Evolutionary conservation across 768 basidiomycete genomes (phyloP).

Genomic region (Leucosporidium creatinivorum): DNA sequence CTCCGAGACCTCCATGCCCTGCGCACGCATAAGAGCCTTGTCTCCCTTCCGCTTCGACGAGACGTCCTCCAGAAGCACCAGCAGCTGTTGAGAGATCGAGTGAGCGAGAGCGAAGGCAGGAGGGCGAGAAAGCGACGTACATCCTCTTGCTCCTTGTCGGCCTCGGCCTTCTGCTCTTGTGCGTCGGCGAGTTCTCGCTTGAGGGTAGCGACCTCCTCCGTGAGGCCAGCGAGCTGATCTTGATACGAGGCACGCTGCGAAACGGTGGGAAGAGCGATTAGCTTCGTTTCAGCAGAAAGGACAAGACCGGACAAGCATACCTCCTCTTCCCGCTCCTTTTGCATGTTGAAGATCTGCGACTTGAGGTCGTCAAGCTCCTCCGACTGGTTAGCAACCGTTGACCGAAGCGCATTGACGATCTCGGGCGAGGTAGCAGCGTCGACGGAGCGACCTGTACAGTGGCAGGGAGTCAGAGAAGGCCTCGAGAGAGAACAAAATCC

Average conservation of each 20-base stretch:
- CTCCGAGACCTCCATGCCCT: constrained; percentile 81
- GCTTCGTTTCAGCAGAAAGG: background rate
- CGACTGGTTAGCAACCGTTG: constrained; percentile 71
- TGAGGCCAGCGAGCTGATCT: constrained; percentile 15
- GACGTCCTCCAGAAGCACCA: constrained; percentile 88
- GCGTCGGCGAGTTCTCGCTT: background rate
- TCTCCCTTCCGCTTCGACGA: constrained; percentile 75
- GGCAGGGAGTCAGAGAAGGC: constrained; percentile 1
- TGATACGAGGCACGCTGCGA: constrained; percentile 20
- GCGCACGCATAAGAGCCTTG: constrained; percentile 65
- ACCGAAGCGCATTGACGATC: constrained; percentile 73
- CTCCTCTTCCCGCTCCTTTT: constrained; percentile 35
- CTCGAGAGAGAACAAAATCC: background rate
- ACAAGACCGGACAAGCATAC: too few relatives aligned
- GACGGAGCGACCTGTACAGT: constrained; percentile 70
- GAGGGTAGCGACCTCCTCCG: background rate
- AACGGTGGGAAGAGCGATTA: background rate
- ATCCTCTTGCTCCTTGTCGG: constrained; percentile 70
- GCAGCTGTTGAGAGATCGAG: constrained; percentile 42
- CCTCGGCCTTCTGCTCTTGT: constrained; percentile 24
- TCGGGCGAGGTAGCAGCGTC: constrained; percentile 65
- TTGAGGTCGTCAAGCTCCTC: constrained; percentile 45
- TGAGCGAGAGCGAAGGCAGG: too few relatives aligned
- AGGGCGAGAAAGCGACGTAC: too few relatives aligned
- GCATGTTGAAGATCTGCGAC: constrained; percentile 31